Conservation (phyloP, 2,329 filamentous ascomycete species). For the Penicillium palitans region DNA sequence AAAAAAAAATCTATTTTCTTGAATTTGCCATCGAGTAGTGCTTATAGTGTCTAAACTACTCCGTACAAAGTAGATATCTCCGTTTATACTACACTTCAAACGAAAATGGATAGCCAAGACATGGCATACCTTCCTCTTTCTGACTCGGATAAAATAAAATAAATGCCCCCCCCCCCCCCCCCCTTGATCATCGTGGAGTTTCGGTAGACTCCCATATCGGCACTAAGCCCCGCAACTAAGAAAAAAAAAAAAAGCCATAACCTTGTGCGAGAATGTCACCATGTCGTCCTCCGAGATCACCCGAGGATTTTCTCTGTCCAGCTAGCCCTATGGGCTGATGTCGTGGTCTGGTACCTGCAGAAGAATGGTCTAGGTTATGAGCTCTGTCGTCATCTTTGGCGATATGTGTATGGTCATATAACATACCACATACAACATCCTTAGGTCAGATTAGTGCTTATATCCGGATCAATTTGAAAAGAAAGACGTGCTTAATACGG, state of each 20-base stretch:
- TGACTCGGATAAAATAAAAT: constrained; percentile 3
- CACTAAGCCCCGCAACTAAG: constrained; percentile 24
- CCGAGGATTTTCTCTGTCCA: constrained; percentile 9
- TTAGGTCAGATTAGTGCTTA: neutral
- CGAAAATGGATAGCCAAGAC: constrained; percentile 1
- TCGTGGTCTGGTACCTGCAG: constrained; percentile 16
- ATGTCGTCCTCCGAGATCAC: constrained; percentile 21
- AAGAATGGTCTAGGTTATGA: constrained; percentile 14
- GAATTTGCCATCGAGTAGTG: neutral
- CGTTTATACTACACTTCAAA: neutral
- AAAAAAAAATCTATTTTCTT: constrained; percentile 18
- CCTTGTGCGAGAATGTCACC: constrained; percentile 15
- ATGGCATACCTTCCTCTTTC: constrained; percentile 12
- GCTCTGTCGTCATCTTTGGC: constrained; percentile 7
- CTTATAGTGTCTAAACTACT: neutral
- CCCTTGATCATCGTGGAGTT: constrained; percentile 19
- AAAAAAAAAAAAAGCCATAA: neutral
- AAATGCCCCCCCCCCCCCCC: constrained; percentile 28
- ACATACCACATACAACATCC: neutral
- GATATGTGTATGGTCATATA: neutral
- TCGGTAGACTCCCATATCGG: constrained; percentile 14
- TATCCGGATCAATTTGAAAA: neutral
- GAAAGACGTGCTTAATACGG: neutral
- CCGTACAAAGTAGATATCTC: neutral
- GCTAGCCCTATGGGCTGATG: constrained; percentile 9